Evolutionary conservation across 2,329 filamentous ascomycete species (phyloP).

Genomic region (Graphium sp.): DNA sequence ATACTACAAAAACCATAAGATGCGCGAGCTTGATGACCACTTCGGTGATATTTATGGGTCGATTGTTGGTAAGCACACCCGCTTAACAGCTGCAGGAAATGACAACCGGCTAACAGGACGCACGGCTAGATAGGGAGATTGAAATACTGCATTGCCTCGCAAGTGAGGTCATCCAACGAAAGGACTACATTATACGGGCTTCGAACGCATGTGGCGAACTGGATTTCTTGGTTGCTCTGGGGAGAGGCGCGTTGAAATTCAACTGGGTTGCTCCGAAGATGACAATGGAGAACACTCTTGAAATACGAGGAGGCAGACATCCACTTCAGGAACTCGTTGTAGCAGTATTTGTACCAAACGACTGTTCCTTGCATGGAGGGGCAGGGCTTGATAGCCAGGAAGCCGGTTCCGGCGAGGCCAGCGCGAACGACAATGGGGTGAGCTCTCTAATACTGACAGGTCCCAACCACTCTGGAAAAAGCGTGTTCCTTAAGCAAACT

Average conservation of each 20-base stretch:
- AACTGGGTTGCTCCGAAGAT: conserved; percentile 54
- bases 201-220: conserved; percentile 76
- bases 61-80: conserved; percentile 52
- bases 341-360: conserved; percentile 67
- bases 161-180: conserved; percentile 50
- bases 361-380: conserved; percentile 54
- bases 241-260: conserved; percentile 60
- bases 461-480: conserved; percentile 94
- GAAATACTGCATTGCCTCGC: conserved; percentile 71
- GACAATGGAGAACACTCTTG: conserved; percentile 50
- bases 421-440: conserved; percentile 17
- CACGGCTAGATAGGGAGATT: conserved; percentile 57
- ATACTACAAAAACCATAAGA: conserved; percentile 77
- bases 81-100: background rate
- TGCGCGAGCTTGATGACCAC: conserved; percentile 63
- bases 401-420: conserved; percentile 7
- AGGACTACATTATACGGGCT: conserved; percentile 46
- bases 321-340: conserved; percentile 75
- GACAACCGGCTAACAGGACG: conserved; percentile 7
- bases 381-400: conserved; percentile 9
- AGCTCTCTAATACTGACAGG: conserved; percentile 74
- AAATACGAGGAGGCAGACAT: conserved; percentile 67
- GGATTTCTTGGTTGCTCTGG: conserved; percentile 69
- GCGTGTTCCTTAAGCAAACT: conserved; percentile 84
- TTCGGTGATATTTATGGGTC: conserved; percentile 73